phyloP scores from a whole-genome alignment of 805 yeast genomes.

The Yamadazyma akitaensis region DNA sequence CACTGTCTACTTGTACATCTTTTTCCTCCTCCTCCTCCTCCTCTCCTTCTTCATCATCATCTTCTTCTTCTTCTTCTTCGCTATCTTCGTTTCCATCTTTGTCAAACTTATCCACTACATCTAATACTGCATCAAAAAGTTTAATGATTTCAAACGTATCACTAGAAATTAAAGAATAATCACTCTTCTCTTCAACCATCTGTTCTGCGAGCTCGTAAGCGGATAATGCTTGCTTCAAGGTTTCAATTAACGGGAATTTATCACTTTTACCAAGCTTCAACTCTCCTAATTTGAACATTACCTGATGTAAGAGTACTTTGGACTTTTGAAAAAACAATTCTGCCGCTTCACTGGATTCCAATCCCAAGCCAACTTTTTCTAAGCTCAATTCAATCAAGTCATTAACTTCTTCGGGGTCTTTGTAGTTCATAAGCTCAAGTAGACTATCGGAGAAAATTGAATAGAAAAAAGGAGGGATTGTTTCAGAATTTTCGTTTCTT shows the following conservation, averaged over 20 bases:
- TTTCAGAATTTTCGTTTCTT: slow-evolving; percentile 35
- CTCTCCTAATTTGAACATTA: slow-evolving; percentile 51
- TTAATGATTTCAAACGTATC: slow-evolving; percentile 52
- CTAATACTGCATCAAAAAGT: slow-evolving; percentile 64
- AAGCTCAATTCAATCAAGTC: slow-evolving; percentile 57
- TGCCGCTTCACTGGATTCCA: slow-evolving; percentile 46
- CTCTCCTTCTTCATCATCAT: slow-evolving; percentile 12
- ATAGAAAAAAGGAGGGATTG: slow-evolving; percentile 53
- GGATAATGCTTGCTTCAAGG: slow-evolving; percentile 45
- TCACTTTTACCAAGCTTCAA: slow-evolving; percentile 1
- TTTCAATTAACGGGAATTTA: slow-evolving; percentile 8
- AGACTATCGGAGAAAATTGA: slow-evolving; percentile 72
- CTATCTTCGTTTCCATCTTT: slow-evolving; percentile 11
- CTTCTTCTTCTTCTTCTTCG: slow-evolving; percentile 32
- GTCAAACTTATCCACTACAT: slow-evolving; percentile 37
- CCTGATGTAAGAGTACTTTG: slow-evolving; percentile 52
- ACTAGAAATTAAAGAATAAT: slow-evolving; percentile 32
- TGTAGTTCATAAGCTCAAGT: slow-evolving; percentile 57
- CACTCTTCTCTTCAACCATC: slow-evolving; percentile 19
- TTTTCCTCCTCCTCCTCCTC: slow-evolving; percentile 22
- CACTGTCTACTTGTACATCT: slow-evolving; percentile 21
- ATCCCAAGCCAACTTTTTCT: slow-evolving; percentile 64
- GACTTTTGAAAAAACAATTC: slow-evolving; percentile 52
- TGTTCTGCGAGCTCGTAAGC: slow-evolving; percentile 44
- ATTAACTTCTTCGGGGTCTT: slow-evolving; percentile 30